A percentile compares a stretch with the other conserved stretches of the same genome.
Evolutionary conservation across 148 eudicot genomes (phyloP).

Genomic region (Talinum fruticosum): DNA sequence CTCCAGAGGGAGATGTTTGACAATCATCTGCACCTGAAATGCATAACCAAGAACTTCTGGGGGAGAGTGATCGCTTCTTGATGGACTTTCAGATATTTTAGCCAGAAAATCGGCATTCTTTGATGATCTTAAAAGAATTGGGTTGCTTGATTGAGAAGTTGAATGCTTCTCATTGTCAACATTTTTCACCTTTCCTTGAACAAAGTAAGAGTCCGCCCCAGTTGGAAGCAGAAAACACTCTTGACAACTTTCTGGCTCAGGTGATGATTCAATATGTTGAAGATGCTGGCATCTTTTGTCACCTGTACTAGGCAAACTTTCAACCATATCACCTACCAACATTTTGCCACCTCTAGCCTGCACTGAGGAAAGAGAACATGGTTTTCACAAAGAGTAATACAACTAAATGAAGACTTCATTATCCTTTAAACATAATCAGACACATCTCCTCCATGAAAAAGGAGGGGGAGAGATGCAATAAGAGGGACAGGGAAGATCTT

Average conservation of each 20-base stretch:
- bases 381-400: constrained; percentile 35
- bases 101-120: constrained; percentile 23
- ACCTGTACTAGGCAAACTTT: constrained; percentile 47
- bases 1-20: constrained; percentile 48
- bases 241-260: constrained; percentile 25
- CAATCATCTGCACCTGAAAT: constrained; percentile 35
- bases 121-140: constrained; percentile 15
- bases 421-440: too few species aligned
- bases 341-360: constrained; percentile 65
- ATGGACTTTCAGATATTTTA: constrained; percentile 25
- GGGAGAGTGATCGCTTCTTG: constrained; percentile 28
- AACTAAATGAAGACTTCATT: too few species aligned
- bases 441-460: too few species aligned
- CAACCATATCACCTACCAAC: constrained; percentile 36
- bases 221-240: constrained; percentile 32
- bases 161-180: constrained; percentile 11
- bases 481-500: background rate
- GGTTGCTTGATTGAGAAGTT: constrained; percentile 23
- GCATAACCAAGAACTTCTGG: constrained; percentile 23
- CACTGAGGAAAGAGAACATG: constrained; percentile 46
- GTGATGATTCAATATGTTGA: constrained; percentile 32
- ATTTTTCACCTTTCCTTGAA: constrained; percentile 24
- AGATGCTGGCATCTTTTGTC: constrained; percentile 35
- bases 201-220: constrained; percentile 25
- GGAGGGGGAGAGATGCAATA: too few species aligned